These are phyloP conservation scores for Amanita subjunquillea DNA, from an alignment of 768 basidiomycete species.

Conservation along the genomic window DNA sequence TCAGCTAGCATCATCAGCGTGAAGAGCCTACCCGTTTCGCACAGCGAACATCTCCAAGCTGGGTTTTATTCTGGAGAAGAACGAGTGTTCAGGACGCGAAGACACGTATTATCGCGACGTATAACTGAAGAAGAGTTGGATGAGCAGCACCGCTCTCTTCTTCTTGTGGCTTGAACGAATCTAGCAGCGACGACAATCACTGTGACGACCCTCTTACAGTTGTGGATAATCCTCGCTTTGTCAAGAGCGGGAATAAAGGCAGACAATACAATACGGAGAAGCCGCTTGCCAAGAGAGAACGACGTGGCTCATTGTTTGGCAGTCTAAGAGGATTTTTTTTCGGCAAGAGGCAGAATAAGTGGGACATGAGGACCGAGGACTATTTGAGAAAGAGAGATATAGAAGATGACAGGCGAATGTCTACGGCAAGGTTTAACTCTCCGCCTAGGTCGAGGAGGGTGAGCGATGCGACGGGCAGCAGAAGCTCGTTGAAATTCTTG, in stretches of 20 bases:
- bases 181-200: conserved; percentile 24
- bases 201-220: conserved; percentile 25
- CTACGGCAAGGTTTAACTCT: neutral
- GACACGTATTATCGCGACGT: conserved; percentile 18
- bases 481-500: neutral
- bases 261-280: neutral
- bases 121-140: conserved; percentile 24
- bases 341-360: conserved; percentile 6
- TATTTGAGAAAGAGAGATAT: conserved; percentile 10
- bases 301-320: conserved; percentile 1
- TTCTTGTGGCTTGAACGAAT: conserved; percentile 12
- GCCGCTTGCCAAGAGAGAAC: conserved; percentile 5
- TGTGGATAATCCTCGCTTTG: conserved; percentile 49
- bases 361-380: conserved; percentile 14
- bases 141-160: conserved; percentile 8
- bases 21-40: neutral
- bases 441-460: neutral
- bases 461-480: neutral
- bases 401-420: neutral
- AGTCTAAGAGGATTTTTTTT: conserved; percentile 3
- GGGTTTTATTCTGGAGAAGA: conserved; percentile 1
- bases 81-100: neutral
- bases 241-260: conserved; percentile 9
- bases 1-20: conserved; percentile 1
- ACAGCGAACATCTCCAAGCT: neutral